Base-by-base conservation (phyloP, 2,329 filamentous ascomycete species). In the Clonostachys rosea region DNA sequence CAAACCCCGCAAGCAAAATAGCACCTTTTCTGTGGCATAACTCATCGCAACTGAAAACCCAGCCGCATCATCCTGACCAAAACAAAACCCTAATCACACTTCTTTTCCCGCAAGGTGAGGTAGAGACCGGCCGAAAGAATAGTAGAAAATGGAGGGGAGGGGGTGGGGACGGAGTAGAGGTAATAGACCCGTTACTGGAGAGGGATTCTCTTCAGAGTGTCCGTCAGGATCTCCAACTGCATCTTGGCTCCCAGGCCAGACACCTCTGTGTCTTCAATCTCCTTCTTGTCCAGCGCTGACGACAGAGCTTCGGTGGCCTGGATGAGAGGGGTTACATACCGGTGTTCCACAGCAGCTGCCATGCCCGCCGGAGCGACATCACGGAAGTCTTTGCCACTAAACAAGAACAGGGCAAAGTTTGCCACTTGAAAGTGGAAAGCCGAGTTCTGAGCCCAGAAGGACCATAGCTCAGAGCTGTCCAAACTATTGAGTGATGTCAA, bases 331-430 rank as follows among this genome's bases (percentile, higher is more conserved):
- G 74, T 70, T 3, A 79, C 68, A 58, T 81, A 85, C 33, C 81
- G 68, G 55, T 81, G 74, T 58, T 79, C 75, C 18, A 84, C 75
- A 1, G 79, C 75, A 9, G 73, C 70, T 1, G 73, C 71, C 75
- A 83, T 80, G 1, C 77, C 78, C 3, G 64, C 65, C 2, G 82
- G 81, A 10, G 81, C 70, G 6, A 83, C 59, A 41, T 73, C 63
- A 47, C 61, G 65, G 59, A 71, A 75, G 17, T 62, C 64, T 35
- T 65, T 60, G 8, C 72, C 68, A 5, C 65, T 64, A 55, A 78
- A 75, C 17, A 84, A 62, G 53, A 84, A 79, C 45, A 79, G 71
- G 8, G 76, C 73, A 59, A 86, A 83, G 54, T 84, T 85, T 49
- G 76, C 75, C 0, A 76, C 76, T 53, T 84, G 79, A 51, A 84